phyloP scores from a whole-genome alignment of 164 flowering plant genomes.

The Sedum album region DNA sequence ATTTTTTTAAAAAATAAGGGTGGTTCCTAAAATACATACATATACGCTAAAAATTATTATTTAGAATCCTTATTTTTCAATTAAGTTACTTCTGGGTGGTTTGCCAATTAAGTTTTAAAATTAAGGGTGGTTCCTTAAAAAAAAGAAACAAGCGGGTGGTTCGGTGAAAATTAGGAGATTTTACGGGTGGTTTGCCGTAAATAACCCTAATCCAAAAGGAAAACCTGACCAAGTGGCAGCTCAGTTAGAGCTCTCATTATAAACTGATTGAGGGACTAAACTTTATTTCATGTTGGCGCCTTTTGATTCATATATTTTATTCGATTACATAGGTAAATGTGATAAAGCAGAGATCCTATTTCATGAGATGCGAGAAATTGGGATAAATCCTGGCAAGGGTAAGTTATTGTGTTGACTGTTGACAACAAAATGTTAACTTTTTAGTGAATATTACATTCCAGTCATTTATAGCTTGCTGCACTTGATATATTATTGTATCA shows the following conservation, averaged over 20 bases:
- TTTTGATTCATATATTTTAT: slow-evolving; percentile 6
- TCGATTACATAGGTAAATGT: slow-evolving; percentile 46
- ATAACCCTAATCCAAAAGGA: too few relatives aligned
- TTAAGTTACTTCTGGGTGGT: too few relatives aligned
- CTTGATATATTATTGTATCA: background rate
- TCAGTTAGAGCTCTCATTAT: background rate
- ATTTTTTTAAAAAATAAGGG: too few relatives aligned
- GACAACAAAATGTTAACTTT: background rate
- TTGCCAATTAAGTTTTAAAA: too few relatives aligned
- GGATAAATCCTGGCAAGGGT: too few relatives aligned
- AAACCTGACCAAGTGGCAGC: background rate
- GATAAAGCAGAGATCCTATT: slow-evolving; percentile 61
- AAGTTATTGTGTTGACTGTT: slow-evolving; percentile 11
- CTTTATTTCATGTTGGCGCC: background rate
- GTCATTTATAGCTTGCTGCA: background rate
- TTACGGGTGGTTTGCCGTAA: too few relatives aligned
- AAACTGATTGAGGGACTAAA: background rate
- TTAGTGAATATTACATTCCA: background rate
- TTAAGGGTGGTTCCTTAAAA: too few relatives aligned
- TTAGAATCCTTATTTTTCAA: too few relatives aligned
- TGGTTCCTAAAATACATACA: too few relatives aligned
- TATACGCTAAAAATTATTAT: too few relatives aligned
- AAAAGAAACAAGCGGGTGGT: too few relatives aligned
- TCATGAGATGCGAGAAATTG: slow-evolving; percentile 57
- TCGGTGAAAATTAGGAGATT: too few relatives aligned